A percentile compares a stretch with the other conserved stretches of the same genome.
These are phyloP conservation scores for Microsporum canis DNA, from an alignment of 2,329 filamentous ascomycete genomes.

Conservation along the genomic window DNA sequence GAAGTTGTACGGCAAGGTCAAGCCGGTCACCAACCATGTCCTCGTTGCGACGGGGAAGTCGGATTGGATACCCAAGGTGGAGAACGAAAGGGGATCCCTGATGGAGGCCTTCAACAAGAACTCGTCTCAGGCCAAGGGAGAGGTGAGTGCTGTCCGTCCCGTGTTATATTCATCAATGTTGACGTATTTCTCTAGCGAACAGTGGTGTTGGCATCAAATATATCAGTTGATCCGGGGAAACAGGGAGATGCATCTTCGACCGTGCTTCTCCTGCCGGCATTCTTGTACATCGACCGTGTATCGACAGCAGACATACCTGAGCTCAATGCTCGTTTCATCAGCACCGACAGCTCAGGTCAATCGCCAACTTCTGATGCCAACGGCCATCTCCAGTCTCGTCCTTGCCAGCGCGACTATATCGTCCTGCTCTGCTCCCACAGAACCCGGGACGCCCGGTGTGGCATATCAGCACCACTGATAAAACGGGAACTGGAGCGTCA, in stretches of 20 bases:
- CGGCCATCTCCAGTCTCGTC: slow-evolving; percentile 43
- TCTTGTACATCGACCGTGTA: slow-evolving; percentile 71
- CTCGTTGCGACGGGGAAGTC: slow-evolving; percentile 86
- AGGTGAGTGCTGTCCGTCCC: neutral
- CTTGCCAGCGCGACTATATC: slow-evolving; percentile 71
- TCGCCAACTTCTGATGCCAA: slow-evolving; percentile 23
- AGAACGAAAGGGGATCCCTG: slow-evolving; percentile 71
- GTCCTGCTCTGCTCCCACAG: slow-evolving; percentile 89
- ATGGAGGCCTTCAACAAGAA: slow-evolving; percentile 59
- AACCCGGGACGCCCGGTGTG: slow-evolving; percentile 85
- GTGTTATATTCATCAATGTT: neutral
- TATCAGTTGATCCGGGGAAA: slow-evolving; percentile 60
- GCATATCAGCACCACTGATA: slow-evolving; percentile 84
- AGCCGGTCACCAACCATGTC: slow-evolving; percentile 78
- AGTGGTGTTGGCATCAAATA: slow-evolving; percentile 86
- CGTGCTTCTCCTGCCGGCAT: slow-evolving; percentile 76
- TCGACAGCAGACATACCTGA: slow-evolving; percentile 60
- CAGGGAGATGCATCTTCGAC: slow-evolving; percentile 43
- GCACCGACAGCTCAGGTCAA: slow-evolving; percentile 28
- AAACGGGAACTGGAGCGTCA: slow-evolving; percentile 80
- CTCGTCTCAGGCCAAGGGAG: slow-evolving; percentile 17
- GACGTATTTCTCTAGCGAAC: slow-evolving; percentile 46
- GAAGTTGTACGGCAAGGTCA: slow-evolving; percentile 69
- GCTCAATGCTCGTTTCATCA: slow-evolving; percentile 60
- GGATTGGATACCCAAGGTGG: slow-evolving; percentile 84